These are phyloP conservation scores for Diplodia seriata DNA, from an alignment of 2,329 filamentous ascomycete species.

Conservation along the genomic window DNA sequence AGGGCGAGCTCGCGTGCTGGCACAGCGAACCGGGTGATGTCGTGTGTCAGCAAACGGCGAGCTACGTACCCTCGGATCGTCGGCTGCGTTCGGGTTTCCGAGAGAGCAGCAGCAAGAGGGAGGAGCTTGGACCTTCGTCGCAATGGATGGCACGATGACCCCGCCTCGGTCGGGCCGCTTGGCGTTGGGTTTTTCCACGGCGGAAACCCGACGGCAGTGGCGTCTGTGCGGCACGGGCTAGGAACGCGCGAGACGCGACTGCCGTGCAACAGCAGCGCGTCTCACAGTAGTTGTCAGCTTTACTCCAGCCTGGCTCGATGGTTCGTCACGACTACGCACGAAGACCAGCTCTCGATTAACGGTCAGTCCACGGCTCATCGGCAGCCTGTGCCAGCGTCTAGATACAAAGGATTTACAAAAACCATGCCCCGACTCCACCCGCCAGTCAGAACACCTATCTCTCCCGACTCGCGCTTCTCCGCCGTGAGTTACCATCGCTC, in stretches of 20 bases:
- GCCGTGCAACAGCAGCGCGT: neutral
- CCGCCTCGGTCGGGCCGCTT: neutral
- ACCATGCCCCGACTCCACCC: neutral
- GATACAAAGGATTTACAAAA: neutral
- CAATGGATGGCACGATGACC: neutral
- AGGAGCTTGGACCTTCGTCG: conserved; percentile 1
- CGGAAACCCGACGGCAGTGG: neutral
- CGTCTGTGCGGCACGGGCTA: neutral
- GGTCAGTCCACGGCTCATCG: neutral
- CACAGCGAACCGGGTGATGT: neutral
- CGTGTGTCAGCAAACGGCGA: neutral
- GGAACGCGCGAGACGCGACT: neutral
- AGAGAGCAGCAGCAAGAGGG: neutral
- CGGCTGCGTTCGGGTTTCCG: conserved; percentile 3
- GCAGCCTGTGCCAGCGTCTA: neutral
- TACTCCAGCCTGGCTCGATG: neutral
- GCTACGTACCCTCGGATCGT: conserved; percentile 2
- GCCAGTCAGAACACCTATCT: conserved; percentile 1
- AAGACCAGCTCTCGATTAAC: neutral
- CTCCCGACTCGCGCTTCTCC: neutral
- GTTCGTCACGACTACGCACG: neutral
- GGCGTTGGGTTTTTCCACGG: neutral
- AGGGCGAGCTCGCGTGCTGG: conserved; percentile 1
- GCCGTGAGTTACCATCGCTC: neutral
- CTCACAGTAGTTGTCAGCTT: neutral